Base-by-base conservation (phyloP, 2,329 filamentous ascomycete genomes). In the Trichoderma harzianum region DNA sequence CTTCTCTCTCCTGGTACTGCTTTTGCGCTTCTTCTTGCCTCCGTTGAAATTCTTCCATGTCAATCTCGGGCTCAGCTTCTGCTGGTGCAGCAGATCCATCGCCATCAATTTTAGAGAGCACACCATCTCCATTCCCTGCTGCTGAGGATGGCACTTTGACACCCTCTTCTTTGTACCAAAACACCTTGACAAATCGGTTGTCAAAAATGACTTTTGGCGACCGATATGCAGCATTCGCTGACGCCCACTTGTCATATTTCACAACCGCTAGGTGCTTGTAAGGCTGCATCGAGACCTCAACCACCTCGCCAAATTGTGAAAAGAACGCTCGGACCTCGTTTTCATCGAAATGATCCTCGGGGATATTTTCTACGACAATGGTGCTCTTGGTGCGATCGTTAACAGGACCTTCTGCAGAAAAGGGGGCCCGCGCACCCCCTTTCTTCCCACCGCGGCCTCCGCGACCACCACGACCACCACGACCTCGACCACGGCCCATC, bases 121-220 rank as follows among this genome's bases (percentile, higher is more conserved):
- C 79, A 60, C 80, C 81, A 11, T 76, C 70, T 74, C 30, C 77
- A 66, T 64, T 75, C n/a, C 39, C 74, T 36, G 68, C 76, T 74
- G 72, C 70, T 2, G 79, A 78, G 14, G 80, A 72, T 3, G 77
- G 77, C 55, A 75, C 16, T 5, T 61, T 65, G 21, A 85, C 82
- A 18, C 82, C 80, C 30, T 86, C 85, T 7, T 87, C 86, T 75
- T 89, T 91, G 78, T 89, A 87, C 93, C 93, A 95, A 76, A 91
- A 94, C 0, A 95, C 91, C 76, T 94, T 95, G 63, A 96, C 93
- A 76, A 96, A 96, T 12, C 93, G 86, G 76, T 95, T 96, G 76
- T 95, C 92, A 77, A 95, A 96, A 58, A 96, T 91, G 61, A 90
- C 91, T 77, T 94, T 94, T 0, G 93, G 93, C 10, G 91, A 94